These are phyloP conservation scores for Colletotrichum cereale DNA, from an alignment of 2,329 filamentous ascomycete species.

Conservation along the genomic window DNA sequence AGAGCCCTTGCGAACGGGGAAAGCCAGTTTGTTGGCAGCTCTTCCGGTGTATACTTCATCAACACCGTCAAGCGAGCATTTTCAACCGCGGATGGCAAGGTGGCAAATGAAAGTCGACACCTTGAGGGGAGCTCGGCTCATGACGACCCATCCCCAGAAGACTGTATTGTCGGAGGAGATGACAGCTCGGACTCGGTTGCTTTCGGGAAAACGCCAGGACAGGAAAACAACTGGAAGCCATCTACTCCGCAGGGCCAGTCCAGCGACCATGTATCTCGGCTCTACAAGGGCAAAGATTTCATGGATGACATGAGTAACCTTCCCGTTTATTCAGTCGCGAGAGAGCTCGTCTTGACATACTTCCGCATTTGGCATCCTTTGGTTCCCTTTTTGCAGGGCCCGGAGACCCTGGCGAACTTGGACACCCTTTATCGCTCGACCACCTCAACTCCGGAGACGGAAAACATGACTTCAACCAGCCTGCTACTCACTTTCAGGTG, in stretches of 20 bases:
- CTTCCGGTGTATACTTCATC: slow-evolving; percentile 65
- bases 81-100: slow-evolving; percentile 46
- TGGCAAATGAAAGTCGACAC: slow-evolving; percentile 41
- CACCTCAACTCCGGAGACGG: neutral
- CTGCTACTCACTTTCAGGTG: slow-evolving; percentile 60
- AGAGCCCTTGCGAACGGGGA: slow-evolving; percentile 45
- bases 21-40: slow-evolving; percentile 65
- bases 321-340: slow-evolving; percentile 43
- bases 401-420: slow-evolving; percentile 59
- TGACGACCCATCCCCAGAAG: slow-evolving; percentile 30
- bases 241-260: neutral
- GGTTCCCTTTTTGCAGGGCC: slow-evolving; percentile 65
- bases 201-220: neutral
- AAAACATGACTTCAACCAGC: slow-evolving; percentile 40
- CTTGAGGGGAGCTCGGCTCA: neutral
- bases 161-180: slow-evolving; percentile 34
- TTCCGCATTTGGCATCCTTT: slow-evolving; percentile 65
- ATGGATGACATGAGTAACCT: slow-evolving; percentile 7
- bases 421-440: slow-evolving; percentile 43
- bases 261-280: neutral
- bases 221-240: neutral
- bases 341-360: slow-evolving; percentile 60
- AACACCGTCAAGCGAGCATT: slow-evolving; percentile 67
- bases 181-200: neutral
- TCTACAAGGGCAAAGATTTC: neutral